Base-by-base conservation (phyloP, 495 filamentous ascomycete species). In the Aspergillus leporis region DNA sequence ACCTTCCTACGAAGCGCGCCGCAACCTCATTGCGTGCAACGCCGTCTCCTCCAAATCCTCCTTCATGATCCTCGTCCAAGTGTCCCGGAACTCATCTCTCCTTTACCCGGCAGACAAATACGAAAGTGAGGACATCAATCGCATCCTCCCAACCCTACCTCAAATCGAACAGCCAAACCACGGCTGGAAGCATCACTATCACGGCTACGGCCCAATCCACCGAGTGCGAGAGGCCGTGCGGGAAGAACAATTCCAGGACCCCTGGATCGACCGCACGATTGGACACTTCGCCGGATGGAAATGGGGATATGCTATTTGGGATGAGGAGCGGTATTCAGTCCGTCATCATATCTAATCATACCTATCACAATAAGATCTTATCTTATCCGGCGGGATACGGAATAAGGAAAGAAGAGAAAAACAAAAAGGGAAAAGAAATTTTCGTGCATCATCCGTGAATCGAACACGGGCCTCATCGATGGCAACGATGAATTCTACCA, bases 401-500 rank as follows among this genome's bases (percentile, higher is more conserved):
- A n/a, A n/a, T n/a, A 40, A n/a, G 36, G 1, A 47, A 9, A 5
- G 10, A 9, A 5, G 43, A 47, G 12, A 47, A 22, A 47, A 12
- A 45, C 13, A 61, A 72, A 65, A 57, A 28, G 59, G 19, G 9
- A 36, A 36, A 10, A 14, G 13, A 36, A 36, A 41, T n/a, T 2
- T 5, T 5, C 12, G 5, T 80, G 78, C 78, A 78, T 79, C 74
- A 78, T 77, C 77, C 77, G 78, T 76, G 79, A 81, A 80, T 81
- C 79, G 79, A 81, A 81, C 79, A 76, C 79, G 78, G 77, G 79
- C 76, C 79, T 81, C 79, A 70, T 81, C 79, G 78, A 81, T 81
- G 78, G 78, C 77, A 81, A 80, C 78, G 78, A 81, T 70, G 78
- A 80, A 81, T 81, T 81, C 76, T 81, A 81, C 78, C 78, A 81